phyloP scores from a whole-genome alignment of 768 basidiomycete genomes.

The Termitomyces sp. region DNA sequence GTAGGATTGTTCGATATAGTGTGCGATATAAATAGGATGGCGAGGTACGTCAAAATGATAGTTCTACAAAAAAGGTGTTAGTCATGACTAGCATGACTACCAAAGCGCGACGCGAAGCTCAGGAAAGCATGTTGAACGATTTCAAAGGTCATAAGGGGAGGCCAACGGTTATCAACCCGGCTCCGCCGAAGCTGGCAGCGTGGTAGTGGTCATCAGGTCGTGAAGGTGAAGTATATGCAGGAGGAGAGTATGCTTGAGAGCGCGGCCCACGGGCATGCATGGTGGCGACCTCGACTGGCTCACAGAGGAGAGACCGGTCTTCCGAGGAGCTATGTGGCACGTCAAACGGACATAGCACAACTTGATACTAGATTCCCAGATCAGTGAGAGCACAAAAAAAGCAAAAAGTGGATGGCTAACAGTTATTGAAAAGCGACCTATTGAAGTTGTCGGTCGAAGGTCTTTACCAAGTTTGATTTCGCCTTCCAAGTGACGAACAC shows the following conservation, averaged over 20 bases:
- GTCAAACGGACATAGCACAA: slow-evolving; percentile 41
- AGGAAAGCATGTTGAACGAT: not conserved
- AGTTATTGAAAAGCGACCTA: slow-evolving; percentile 47
- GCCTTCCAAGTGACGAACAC: slow-evolving; percentile 40
- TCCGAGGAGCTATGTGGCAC: slow-evolving; percentile 32
- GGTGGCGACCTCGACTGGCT: slow-evolving; percentile 49
- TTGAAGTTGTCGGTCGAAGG: slow-evolving; percentile 41
- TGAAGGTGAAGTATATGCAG: slow-evolving; percentile 34
- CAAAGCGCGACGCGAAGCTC: slow-evolving; percentile 4
- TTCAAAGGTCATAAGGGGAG: not conserved
- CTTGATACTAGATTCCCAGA: slow-evolving; percentile 31
- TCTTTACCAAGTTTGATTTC: slow-evolving; percentile 49
- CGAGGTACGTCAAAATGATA: slow-evolving; percentile 6
- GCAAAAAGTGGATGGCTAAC: slow-evolving; percentile 23
- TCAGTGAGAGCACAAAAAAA: not conserved
- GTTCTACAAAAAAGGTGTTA: slow-evolving; percentile 9
- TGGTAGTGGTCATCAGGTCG: slow-evolving; percentile 25
- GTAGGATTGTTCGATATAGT: slow-evolving; percentile 2
- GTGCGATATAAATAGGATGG: not conserved
- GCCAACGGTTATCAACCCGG: not conserved
- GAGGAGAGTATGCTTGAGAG: slow-evolving; percentile 43
- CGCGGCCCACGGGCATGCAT: slow-evolving; percentile 45
- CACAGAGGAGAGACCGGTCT: slow-evolving; percentile 33
- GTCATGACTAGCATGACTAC: slow-evolving; percentile 15
- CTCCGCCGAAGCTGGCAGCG: slow-evolving; percentile 12